Evolutionary conservation across 805 yeast genomes (phyloP).

Genomic region (Priceomyces melissophilus): DNA sequence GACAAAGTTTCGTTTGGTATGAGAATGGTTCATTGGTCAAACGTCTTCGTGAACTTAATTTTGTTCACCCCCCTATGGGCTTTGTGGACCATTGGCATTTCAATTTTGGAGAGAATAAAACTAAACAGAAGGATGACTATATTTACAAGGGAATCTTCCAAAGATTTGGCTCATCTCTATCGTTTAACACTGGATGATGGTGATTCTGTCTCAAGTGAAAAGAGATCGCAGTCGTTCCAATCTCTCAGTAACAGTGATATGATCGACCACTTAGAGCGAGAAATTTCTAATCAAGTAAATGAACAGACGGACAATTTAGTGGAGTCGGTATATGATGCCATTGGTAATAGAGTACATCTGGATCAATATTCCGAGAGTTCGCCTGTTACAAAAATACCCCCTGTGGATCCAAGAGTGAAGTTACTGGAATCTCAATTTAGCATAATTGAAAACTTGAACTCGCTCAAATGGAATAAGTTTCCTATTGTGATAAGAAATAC

Average conservation of each 20-base stretch:
- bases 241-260: conserved; percentile 1
- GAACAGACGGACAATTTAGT: conserved; percentile 64
- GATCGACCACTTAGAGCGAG: conserved; percentile 12
- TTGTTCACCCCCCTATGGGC: conserved; percentile 64
- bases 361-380: background rate
- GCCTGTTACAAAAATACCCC: conserved; percentile 1
- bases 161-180: conserved; percentile 26
- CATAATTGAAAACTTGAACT: conserved; percentile 57
- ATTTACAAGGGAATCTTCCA: conserved; percentile 26
- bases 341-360: conserved; percentile 24
- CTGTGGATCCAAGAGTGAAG: conserved; percentile 27
- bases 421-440: conserved; percentile 43
- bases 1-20: background rate
- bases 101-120: conserved; percentile 35
- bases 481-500: conserved; percentile 69
- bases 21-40: conserved; percentile 40
- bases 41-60: conserved; percentile 41
- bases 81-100: conserved; percentile 48
- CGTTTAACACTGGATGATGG: conserved; percentile 14
- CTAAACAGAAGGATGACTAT: conserved; percentile 23
- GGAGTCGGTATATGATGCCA: conserved; percentile 61
- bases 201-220: conserved; percentile 4
- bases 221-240: background rate
- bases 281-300: conserved; percentile 34
- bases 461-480: conserved; percentile 62